A percentile compares a stretch with the other conserved stretches of the same genome.
These are phyloP conservation scores for Agaricus subrufescens DNA, from an alignment of 768 basidiomycete genomes.

Conservation along the genomic window DNA sequence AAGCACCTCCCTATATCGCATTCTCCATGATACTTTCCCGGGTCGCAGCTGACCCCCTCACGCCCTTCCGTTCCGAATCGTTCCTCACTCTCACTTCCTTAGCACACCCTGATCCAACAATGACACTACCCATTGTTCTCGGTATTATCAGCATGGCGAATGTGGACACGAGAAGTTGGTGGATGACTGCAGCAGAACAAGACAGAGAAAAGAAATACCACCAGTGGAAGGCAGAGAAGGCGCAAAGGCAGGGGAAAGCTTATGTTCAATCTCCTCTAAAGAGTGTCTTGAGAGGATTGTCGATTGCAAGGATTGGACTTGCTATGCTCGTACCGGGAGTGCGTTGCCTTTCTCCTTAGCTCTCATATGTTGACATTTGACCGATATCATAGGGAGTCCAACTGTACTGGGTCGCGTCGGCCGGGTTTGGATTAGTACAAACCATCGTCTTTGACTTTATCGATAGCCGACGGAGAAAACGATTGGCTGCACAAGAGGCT, in stretches of 20 bases:
- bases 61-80: conserved; percentile 73
- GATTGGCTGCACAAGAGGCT: conserved; percentile 13
- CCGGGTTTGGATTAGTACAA: conserved; percentile 67
- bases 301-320: conserved; percentile 62
- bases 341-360: conserved; percentile 17
- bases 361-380: conserved; percentile 8
- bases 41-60: conserved; percentile 49
- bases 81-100: conserved; percentile 72
- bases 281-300: conserved; percentile 47
- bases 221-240: conserved; percentile 12
- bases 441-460: conserved; percentile 71
- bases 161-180: conserved; percentile 74
- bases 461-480: conserved; percentile 38
- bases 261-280: conserved; percentile 47
- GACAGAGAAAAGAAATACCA: conserved; percentile 37
- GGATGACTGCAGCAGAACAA: conserved; percentile 54
- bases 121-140: conserved; percentile 61
- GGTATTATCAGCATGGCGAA: conserved; percentile 76
- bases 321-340: conserved; percentile 73
- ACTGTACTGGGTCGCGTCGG: conserved; percentile 77
- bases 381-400: conserved; percentile 47
- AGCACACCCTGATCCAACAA: conserved; percentile 67
- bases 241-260: conserved; percentile 41
- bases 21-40: conserved; percentile 52
- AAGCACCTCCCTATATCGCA: conserved; percentile 71